These are phyloP conservation scores for Cercospora sp. DNA, from an alignment of 2,329 filamentous ascomycete genomes.

Conservation along the genomic window DNA sequence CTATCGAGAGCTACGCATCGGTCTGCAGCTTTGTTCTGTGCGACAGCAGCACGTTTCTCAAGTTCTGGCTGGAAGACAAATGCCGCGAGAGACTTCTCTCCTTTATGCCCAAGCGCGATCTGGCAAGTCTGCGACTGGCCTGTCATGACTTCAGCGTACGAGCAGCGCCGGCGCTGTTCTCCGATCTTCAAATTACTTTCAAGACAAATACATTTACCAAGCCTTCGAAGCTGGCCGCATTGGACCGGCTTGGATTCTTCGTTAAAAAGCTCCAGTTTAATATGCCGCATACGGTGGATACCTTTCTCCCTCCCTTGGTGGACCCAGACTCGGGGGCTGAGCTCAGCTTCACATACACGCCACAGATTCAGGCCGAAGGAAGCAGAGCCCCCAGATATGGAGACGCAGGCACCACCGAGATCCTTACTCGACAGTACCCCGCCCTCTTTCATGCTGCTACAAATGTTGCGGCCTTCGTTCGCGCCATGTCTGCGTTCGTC, in stretches of 20 bases:
- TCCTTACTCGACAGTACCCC: constrained; percentile 83
- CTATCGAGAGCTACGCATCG: constrained; percentile 48
- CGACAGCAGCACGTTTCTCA: constrained; percentile 50
- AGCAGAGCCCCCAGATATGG: constrained; percentile 72
- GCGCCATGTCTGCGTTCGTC: constrained; percentile 66
- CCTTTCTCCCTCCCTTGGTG: constrained; percentile 80
- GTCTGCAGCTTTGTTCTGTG: constrained; percentile 53
- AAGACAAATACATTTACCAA: constrained; percentile 74
- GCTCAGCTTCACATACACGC: constrained; percentile 77
- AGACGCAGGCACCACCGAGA: constrained; percentile 73
- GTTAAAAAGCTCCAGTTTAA: constrained; percentile 76
- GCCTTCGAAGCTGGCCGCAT: constrained; percentile 68
- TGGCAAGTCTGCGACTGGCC: constrained; percentile 60
- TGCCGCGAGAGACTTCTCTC: constrained; percentile 50
- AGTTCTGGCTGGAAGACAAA: constrained; percentile 52
- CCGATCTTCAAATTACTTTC: constrained; percentile 69
- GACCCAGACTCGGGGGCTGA: constrained; percentile 75
- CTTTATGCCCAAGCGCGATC: constrained; percentile 44
- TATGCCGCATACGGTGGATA: constrained; percentile 73
- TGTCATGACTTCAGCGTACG: constrained; percentile 70
- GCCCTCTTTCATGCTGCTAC: constrained; percentile 87
- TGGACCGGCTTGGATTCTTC: constrained; percentile 75
- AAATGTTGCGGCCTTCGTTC: constrained; percentile 81
- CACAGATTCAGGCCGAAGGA: constrained; percentile 60
- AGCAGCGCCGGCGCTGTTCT: constrained; percentile 68